A percentile compares a stretch with the other conserved stretches of the same genome.
These are phyloP conservation scores for Chalciporus chontae DNA, from an alignment of 768 basidiomycete species.

Conservation along the genomic window DNA sequence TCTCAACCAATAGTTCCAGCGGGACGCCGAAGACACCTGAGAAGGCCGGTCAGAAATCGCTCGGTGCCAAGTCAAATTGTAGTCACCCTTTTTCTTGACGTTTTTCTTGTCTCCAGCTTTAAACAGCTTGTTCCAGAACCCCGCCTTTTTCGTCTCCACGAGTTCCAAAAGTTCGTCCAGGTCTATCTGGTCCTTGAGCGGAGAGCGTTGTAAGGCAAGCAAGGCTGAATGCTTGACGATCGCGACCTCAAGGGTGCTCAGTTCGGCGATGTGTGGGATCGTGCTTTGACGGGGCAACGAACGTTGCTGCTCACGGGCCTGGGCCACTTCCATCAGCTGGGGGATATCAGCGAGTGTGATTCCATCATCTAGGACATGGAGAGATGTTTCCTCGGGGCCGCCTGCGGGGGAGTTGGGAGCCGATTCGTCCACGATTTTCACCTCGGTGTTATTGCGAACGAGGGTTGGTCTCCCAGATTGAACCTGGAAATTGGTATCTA, in stretches of 20 bases:
- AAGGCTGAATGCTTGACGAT: slow-evolving; percentile 93
- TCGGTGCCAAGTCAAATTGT: slow-evolving; percentile 1
- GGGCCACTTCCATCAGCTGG: slow-evolving; percentile 86
- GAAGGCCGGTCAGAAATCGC: slow-evolving; percentile 10
- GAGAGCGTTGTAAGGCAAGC: slow-evolving; percentile 70
- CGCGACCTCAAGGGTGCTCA: slow-evolving; percentile 79
- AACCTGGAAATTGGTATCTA: slow-evolving; percentile 37
- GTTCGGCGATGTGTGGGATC: slow-evolving; percentile 80
- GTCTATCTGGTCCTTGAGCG: slow-evolving; percentile 79
- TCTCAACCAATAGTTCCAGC: slow-evolving; percentile 87
- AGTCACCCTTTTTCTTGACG: slow-evolving; percentile 79
- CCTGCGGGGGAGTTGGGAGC: slow-evolving; percentile 67
- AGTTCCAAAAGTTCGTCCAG: slow-evolving; percentile 92
- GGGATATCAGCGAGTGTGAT: slow-evolving; percentile 95
- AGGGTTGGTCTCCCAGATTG: slow-evolving; percentile 62
- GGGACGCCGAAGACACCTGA: slow-evolving; percentile 91
- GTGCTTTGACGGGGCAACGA: slow-evolving; percentile 73
- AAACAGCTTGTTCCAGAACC: slow-evolving; percentile 96
- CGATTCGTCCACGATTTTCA: slow-evolving; percentile 85
- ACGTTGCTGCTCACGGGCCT: slow-evolving; percentile 85
- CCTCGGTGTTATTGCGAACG: slow-evolving; percentile 77
- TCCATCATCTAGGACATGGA: slow-evolving; percentile 61
- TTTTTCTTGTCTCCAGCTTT: slow-evolving; percentile 89
- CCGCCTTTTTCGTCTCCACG: slow-evolving; percentile 88
- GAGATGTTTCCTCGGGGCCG: slow-evolving; percentile 39